These are phyloP conservation scores for Fusarium brachygibbosum DNA, from an alignment of 2,329 filamentous ascomycete genomes.

Conservation along the genomic window DNA sequence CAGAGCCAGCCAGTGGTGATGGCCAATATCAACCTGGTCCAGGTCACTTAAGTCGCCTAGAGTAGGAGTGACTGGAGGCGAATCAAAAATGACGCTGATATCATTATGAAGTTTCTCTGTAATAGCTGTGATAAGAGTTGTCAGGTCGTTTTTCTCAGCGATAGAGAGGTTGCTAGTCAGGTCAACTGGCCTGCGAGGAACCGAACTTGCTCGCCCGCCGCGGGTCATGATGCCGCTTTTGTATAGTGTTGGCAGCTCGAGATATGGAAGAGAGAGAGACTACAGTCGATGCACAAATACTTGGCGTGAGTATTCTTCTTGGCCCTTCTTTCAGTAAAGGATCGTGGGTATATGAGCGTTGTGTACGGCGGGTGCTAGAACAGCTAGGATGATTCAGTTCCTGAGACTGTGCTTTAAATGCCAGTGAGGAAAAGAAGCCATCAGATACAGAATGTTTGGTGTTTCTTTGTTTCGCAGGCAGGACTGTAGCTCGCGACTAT, in stretches of 20 bases:
- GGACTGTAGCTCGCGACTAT: slow-evolving; percentile 3
- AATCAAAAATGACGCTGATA: slow-evolving; percentile 66
- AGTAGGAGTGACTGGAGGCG: slow-evolving; percentile 54
- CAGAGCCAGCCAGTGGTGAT: slow-evolving; percentile 55
- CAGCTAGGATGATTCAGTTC: slow-evolving; percentile 5
- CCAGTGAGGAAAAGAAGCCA: slow-evolving; percentile 9
- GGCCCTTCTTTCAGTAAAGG: background rate
- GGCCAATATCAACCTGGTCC: slow-evolving; percentile 43
- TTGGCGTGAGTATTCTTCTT: background rate
- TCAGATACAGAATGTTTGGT: slow-evolving; percentile 3
- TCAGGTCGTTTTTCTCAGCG: slow-evolving; percentile 66
- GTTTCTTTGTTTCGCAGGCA: slow-evolving; percentile 11
- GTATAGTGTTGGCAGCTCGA: background rate
- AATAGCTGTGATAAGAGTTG: slow-evolving; percentile 64
- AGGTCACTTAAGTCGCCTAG: slow-evolving; percentile 43
- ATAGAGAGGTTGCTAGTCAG: slow-evolving; percentile 63
- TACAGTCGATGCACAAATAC: background rate
- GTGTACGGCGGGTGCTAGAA: background rate
- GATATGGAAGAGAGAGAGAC: background rate
- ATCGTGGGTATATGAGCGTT: slow-evolving; percentile 6
- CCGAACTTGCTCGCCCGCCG: slow-evolving; percentile 54
- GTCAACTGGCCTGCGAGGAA: slow-evolving; percentile 62
- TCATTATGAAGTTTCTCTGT: slow-evolving; percentile 69
- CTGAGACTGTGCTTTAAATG: slow-evolving; percentile 7
- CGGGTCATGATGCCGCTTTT: slow-evolving; percentile 55